Conservation (phyloP, 176 grass and related monocot species). For the Puccinellia tenuiflora region DNA sequence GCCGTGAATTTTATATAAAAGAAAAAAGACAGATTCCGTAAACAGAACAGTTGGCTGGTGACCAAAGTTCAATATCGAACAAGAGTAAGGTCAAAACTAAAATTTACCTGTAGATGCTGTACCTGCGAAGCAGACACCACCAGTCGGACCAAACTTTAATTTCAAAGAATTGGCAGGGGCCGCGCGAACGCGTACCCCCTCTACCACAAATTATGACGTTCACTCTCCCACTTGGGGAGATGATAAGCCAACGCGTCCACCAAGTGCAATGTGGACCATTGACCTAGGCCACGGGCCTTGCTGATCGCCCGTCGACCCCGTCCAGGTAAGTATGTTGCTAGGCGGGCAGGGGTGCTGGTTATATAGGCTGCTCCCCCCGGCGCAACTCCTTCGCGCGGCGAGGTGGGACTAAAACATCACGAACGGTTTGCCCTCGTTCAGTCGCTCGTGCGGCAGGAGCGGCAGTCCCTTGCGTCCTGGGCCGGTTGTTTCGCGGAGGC, state of each 20-base stretch:
- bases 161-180: constrained; percentile 8
- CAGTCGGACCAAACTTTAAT: too few species aligned
- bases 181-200: constrained; percentile 44
- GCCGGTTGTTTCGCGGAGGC: not conserved
- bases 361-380: not conserved
- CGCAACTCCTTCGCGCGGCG: not conserved
- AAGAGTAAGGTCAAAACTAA: too few species aligned
- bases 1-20: too few species aligned
- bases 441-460: not conserved
- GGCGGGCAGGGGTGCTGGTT: not conserved
- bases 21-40: too few species aligned
- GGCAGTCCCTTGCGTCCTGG: not conserved
- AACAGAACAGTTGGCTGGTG: too few species aligned
- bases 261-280: constrained; percentile 14
- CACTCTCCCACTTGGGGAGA: constrained; percentile 43
- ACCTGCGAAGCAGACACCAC: too few species aligned
- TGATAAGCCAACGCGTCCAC: not conserved
- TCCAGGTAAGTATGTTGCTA: constrained; percentile 32
- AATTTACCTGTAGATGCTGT: too few species aligned
- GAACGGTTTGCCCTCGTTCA: not conserved
- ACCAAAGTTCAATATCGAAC: too few species aligned
- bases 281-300: constrained; percentile 17
- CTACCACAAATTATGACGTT: constrained; percentile 43
- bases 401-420: not conserved
- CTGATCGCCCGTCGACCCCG: constrained; percentile 20